These are phyloP conservation scores for Candida ponderosae DNA, from an alignment of 805 yeast genomes.

Conservation along the genomic window DNA sequence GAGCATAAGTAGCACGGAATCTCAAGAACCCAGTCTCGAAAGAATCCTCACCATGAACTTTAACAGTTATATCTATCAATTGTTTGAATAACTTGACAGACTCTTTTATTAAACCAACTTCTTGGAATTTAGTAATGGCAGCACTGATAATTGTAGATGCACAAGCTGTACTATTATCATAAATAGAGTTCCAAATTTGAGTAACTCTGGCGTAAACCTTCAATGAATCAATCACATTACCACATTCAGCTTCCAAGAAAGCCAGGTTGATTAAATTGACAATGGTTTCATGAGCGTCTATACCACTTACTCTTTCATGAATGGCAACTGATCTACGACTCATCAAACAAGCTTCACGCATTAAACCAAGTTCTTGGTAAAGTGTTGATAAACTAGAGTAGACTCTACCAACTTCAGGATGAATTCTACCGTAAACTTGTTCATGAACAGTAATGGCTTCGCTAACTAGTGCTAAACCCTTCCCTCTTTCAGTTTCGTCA, in stretches of 20 bases:
- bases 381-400: constrained; percentile 59
- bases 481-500: constrained; percentile 32
- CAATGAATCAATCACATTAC: constrained; percentile 53
- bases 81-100: constrained; percentile 46
- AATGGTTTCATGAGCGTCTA: constrained; percentile 71
- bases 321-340: constrained; percentile 65
- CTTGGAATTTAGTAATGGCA: constrained; percentile 51
- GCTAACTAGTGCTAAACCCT: constrained; percentile 54
- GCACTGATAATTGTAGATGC: constrained; percentile 54
- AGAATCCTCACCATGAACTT: constrained; percentile 48
- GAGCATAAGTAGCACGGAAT: constrained; percentile 62
- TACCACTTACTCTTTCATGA: constrained; percentile 74
- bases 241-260: constrained; percentile 54
- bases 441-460: constrained; percentile 72
- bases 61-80: constrained; percentile 43
- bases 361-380: constrained; percentile 51
- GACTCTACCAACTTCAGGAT: constrained; percentile 68
- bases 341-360: constrained; percentile 51
- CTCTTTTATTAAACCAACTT: constrained; percentile 35
- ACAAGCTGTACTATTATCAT: constrained; percentile 57
- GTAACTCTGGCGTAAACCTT: constrained; percentile 54
- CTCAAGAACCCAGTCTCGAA: constrained; percentile 57
- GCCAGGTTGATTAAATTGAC: constrained; percentile 71
- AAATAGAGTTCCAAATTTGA: constrained; percentile 47
- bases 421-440: constrained; percentile 77